Evolutionary conservation across 306 rosid genomes (phyloP), one percentile per base, ranked within the genome.

Genomic region (Quercus engelmannii): DNA sequence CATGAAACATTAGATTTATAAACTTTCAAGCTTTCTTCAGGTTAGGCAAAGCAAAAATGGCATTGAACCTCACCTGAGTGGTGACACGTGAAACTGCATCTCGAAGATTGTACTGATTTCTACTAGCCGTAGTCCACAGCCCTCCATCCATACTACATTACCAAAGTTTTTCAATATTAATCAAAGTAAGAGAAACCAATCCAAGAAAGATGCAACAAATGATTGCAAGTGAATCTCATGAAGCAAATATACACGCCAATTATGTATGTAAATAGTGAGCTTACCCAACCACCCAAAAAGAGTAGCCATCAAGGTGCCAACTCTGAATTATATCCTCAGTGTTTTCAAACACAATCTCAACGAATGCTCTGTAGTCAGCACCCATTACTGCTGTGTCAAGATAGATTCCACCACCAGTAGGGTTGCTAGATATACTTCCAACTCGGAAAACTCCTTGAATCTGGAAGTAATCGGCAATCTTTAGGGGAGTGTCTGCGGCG

Each of bases 81-180:
- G 99, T 95, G 92, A 87, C 80, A 59, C 99, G 99, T n/a, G 97
- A 76, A 75, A 96, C 80, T 75, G 97, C 99, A 51, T 96, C 99
- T 43, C 94, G 91, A 73, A 93, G 94, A 82, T 96, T 96, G 88
- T 96, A 96, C 55, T 49, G 76, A 38, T 85, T 86, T 85, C 99
- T 88, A 84, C 94, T 89, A 65, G 82, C 73, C 21, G 85, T 0
- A 59, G 90, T 88, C 99, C 99, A 93, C 41, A 87, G 85, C 55
- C 99, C 99, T 81, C 99, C 99, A 73, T 96, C 98, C 99, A 96
- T 90, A 41, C 99, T 95, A 75, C 86, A 76, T n/a, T 54, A 49
- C 28, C 46, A n/a, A 21, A 17, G 46, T 74, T 55, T 35, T 68
- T 35, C 14, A 26, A 75, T 49, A 52, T 69, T 17, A n/a, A 26